Conservation (phyloP, 768 basidiomycete genomes). For the Gloeophyllum trabeum region DNA sequence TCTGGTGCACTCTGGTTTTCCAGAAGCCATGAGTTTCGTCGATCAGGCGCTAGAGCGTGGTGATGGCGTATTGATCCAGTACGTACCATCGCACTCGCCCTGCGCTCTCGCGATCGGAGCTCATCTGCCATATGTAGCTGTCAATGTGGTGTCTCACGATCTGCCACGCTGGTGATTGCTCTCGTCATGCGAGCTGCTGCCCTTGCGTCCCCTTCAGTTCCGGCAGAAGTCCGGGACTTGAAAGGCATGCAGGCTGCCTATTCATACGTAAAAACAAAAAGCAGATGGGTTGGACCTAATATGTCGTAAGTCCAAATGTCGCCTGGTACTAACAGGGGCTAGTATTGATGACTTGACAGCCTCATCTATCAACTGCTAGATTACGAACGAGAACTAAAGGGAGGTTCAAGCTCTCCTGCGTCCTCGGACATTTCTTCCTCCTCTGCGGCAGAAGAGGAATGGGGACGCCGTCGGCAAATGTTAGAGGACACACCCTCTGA, state of each 20-base stretch:
- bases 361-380: constrained; percentile 91
- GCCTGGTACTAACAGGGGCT: not conserved
- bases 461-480: constrained; percentile 57
- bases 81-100: constrained; percentile 21
- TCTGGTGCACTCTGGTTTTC: constrained; percentile 70
- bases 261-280: constrained; percentile 81
- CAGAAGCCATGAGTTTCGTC: constrained; percentile 69
- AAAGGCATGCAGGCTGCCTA: constrained; percentile 89
- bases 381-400: constrained; percentile 68
- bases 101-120: constrained; percentile 7
- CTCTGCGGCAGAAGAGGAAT: constrained; percentile 59
- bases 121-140: constrained; percentile 39
- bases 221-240: constrained; percentile 66
- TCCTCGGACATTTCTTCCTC: constrained; percentile 44
- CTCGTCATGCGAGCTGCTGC: constrained; percentile 91
- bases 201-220: constrained; percentile 48
- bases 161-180: constrained; percentile 83
- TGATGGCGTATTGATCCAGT: constrained; percentile 82
- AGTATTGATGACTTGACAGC: constrained; percentile 25
- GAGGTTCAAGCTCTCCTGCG: constrained; percentile 34
- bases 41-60: constrained; percentile 67
- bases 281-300: constrained; percentile 82
- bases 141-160: constrained; percentile 89
- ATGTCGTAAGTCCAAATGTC: constrained; percentile 64
- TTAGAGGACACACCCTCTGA: constrained; percentile 46